Evolutionary conservation across 768 basidiomycete species (phyloP), one percentile per base, ranked within the genome.

Genomic region (Hemileccinum rubropunctum): DNA sequence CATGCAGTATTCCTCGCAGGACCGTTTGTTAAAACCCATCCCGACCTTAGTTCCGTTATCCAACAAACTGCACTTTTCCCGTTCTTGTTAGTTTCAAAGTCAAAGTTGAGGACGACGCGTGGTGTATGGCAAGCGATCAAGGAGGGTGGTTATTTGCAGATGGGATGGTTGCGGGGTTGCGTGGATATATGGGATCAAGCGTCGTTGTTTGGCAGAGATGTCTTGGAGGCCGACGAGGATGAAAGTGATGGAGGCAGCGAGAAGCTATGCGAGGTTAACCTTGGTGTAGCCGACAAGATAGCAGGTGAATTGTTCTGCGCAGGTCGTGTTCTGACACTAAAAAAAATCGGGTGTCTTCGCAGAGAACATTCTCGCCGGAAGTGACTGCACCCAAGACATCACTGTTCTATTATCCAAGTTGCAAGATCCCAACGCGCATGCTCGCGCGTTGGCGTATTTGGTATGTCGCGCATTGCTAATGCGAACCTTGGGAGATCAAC

Each of bases 51-150:
- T 4, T 32, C 66, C 21, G 63, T 69, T 26, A 63, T 77, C 21
- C 79, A 82, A 52, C 71, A 80, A 53, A 68, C 72, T 28, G 62
- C 84, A 1, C 66, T 95, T 47, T 88, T 91, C 61, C 87, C 91
- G 0, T 81, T 82, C 60, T 69, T 95, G 38, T 64, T 95, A 14
- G 85, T 81, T 57, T 85, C 88, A 7, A 91, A 87, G 60, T 68
- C 85, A 3, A 77, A 84, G 44, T 78, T 84, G 52, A 84, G 81
- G 61, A 86, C 80, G 1, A 76, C 82, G 0, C 75, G 79, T 18
- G 63, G 76, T n/a, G 80, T 83, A 0, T 95, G 92, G 92, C 83
- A 83, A 47, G 66, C 78, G n/a, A 62, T 93, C 49, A 65, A 60
- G n/a, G 74, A 73, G 12, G 42, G 63, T 43, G 55, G 53, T n/a